phyloP scores from a whole-genome alignment of 768 basidiomycete species.

The Ramaria rubella region DNA sequence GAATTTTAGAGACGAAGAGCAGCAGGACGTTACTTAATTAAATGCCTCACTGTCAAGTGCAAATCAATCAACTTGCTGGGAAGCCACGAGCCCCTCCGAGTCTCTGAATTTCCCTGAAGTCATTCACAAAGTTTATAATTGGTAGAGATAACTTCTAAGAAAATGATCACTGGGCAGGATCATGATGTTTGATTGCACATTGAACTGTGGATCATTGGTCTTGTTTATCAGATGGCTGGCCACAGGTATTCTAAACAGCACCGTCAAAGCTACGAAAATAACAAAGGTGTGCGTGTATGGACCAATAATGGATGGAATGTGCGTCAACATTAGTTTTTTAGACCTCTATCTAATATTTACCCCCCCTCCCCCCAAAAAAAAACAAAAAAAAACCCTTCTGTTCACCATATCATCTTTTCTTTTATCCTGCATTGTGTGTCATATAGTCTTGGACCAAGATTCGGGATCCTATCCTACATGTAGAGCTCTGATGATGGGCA shows the following conservation, averaged over 20 bases:
- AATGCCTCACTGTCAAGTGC: constrained; percentile 53
- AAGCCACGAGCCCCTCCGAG: constrained; percentile 59
- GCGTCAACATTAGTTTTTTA: constrained; percentile 24
- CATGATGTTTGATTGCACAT: constrained; percentile 60
- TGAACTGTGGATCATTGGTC: constrained; percentile 28
- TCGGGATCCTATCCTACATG: constrained; percentile 92
- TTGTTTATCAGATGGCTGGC: constrained; percentile 2
- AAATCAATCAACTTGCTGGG: constrained; percentile 52
- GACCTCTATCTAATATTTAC: neutral
- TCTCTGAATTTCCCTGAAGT: constrained; percentile 66
- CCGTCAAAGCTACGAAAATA: constrained; percentile 48
- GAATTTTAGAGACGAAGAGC: neutral
- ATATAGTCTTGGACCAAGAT: constrained; percentile 67
- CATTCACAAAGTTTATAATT: neutral
- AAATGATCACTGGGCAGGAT: constrained; percentile 59
- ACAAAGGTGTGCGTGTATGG: constrained; percentile 65
- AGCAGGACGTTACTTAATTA: neutral
- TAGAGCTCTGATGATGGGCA: constrained; percentile 91
- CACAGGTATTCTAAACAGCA: constrained; percentile 36
- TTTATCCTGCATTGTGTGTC: too few species aligned
- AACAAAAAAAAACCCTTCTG: too few species aligned
- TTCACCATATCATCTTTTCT: too few species aligned
- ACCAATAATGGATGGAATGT: constrained; percentile 88
- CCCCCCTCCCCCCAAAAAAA: neutral
- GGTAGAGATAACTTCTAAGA: neutral